Evolutionary conservation across 2,329 filamentous ascomycete genomes (phyloP), one percentile per base, ranked within the genome.

Genomic region (Botrytis byssoidea): DNA sequence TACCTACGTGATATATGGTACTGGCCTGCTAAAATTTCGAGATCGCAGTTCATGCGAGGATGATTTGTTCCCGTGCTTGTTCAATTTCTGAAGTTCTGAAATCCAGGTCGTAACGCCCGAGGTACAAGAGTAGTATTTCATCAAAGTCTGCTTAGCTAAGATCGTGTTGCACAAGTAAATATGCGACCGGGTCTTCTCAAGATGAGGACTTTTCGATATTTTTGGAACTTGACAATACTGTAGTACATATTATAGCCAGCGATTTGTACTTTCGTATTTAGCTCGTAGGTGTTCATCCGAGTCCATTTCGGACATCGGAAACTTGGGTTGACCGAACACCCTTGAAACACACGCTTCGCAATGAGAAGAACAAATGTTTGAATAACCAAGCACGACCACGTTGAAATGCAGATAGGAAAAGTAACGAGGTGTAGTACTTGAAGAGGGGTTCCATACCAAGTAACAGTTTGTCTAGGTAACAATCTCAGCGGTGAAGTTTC

Each of bases 401-500:
- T 72, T 67, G 63, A 22, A 57, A 68, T 68, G 63, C n/a, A 64
- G 61, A 64, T 67, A 59, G 42, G 51, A 25, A n/a, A 42, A 46
- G 35, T 48, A 35, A 72, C 66, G 61, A 72, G 63, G 46, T 72
- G 48, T 68, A 60, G 71, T 60, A 72, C 51, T 64, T 16, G 69
- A 59, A 72, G 64, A 72, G 57, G 64, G 66, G 64, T 67, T 44
- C 51, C 40, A 37, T 59, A 59, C 60, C 63, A 60, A 51, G 64
- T 40, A 42, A 61, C 63, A 40, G 71, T 69, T n/a, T 68, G 71
- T 61, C 71, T 32, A 35, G 71, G 40, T 72, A 72, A 72, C 71
- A 72, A 72, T 69, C 71, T 72, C 64, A 69, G 71, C 71, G 71
- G 71, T 72, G 71, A 72, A 40, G 71, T 72, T n/a, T 69, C 64